phyloP scores from a whole-genome alignment of 2,329 filamentous ascomycete genomes.

The Fusarium stilboides region DNA sequence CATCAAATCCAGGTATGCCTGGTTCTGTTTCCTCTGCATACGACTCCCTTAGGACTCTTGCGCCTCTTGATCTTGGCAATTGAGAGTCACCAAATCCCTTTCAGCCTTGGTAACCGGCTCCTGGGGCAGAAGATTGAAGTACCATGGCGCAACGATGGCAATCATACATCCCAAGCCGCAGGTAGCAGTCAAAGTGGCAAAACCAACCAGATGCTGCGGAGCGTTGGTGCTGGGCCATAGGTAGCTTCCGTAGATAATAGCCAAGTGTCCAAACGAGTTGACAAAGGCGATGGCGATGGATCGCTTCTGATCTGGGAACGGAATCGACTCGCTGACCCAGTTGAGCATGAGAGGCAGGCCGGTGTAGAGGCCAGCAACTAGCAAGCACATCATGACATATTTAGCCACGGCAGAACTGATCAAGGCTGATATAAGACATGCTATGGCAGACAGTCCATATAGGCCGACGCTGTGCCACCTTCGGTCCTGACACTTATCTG shows the following conservation, averaged over 20 bases:
- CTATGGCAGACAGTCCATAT: background rate
- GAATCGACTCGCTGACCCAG: constrained; percentile 21
- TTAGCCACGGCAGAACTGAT: constrained; percentile 1
- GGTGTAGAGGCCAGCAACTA: constrained; percentile 14
- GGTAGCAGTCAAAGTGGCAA: constrained; percentile 23
- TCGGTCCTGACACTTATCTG: constrained; percentile 13
- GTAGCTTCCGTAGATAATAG: constrained; percentile 24
- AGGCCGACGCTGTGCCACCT: constrained; percentile 18
- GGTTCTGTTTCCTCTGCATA: too few species aligned
- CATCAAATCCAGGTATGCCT: too few species aligned
- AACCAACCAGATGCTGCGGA: constrained; percentile 49
- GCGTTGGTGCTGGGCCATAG: constrained; percentile 50
- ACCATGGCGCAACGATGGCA: background rate
- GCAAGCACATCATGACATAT: constrained; percentile 37
- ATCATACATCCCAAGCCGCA: background rate
- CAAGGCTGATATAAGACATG: constrained; percentile 8
- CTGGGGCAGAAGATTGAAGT: background rate
- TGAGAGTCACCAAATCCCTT: background rate
- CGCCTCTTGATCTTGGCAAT: too few species aligned
- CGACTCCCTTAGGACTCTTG: too few species aligned
- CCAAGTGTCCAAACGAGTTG: constrained; percentile 23
- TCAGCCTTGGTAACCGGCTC: background rate
- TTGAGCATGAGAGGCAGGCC: constrained; percentile 28
- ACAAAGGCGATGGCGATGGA: constrained; percentile 22
- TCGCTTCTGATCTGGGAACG: constrained; percentile 16